Evolutionary conservation across 2,329 filamentous ascomycete species (phyloP), one percentile per base, ranked within the genome.

Genomic region (Aspergillus japonicus): DNA sequence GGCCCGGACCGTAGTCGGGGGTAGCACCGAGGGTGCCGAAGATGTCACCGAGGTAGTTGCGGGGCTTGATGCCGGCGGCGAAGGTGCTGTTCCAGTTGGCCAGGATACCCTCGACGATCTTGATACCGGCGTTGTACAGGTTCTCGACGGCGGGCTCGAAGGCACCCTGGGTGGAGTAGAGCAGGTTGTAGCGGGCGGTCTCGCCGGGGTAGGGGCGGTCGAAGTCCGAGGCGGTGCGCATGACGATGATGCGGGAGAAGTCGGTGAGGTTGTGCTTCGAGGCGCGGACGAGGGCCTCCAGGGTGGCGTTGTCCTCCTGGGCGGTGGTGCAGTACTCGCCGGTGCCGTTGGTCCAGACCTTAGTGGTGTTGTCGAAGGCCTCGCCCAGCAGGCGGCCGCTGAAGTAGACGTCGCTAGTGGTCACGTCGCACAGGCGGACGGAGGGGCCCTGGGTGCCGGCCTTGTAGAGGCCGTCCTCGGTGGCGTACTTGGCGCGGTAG

Each of bases 351-450:
- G 89, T 91, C 76, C 87, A 84, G 0, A 89, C 67, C 0, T 66
- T 74, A 3, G 86, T 88, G 21, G 84, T 88, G 63, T 88, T 86
- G 66, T 85, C 86, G 69, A 91, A 91, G 0, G 85, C 83, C 50
- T 85, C 81, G 10, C 83, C 80, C 2, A 91, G 81, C 21, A 85
- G 70, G 0, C 73, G 78, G 7, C 89, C 89, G 2, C 83, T 85
- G 74, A 83, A 92, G 76, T 90, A 92, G 16, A 90, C 87, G 68
- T 92, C 89, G 47, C 85, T 88, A 0, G 89, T 91, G 0, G 86
- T 86, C 5, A 83, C 81, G 68, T 91, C 89, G 67, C 89, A 91
- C 62, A 82, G 83, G 42, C 87, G 75, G 1, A 91, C 80, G 3
- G 77, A 76, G 0, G 89, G 89, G 0, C 74, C 66, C 19, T 73